Conservation (phyloP, 208 protist genomes). For the Trichomonas vaginalis region DNA sequence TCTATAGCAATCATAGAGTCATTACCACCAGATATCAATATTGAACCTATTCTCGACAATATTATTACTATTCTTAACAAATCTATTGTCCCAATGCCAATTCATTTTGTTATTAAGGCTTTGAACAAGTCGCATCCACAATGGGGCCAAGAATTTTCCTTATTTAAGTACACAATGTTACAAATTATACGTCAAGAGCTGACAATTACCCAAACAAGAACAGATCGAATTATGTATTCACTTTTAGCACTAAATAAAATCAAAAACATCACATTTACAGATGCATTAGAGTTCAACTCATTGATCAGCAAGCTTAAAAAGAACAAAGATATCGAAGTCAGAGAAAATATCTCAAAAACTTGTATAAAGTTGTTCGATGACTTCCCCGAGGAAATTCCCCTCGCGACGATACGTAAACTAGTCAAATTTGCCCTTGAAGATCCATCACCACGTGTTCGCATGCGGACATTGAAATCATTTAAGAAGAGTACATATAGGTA, state of each 20-base stretch:
- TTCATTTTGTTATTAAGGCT: not conserved
- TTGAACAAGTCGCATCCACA: not conserved
- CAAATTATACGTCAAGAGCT: not conserved
- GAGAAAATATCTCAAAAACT: not conserved
- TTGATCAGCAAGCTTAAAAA: not conserved
- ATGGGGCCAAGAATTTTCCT: not conserved
- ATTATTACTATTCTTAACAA: not conserved
- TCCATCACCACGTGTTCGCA: not conserved
- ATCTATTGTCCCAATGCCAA: not conserved
- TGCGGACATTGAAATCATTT: not conserved
- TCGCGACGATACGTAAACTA: not conserved
- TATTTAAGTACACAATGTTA: not conserved
- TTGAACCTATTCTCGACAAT: not conserved
- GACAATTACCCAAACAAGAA: not conserved
- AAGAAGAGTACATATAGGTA: not conserved
- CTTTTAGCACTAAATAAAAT: not conserved
- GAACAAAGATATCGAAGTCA: not conserved
- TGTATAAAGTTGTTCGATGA: not conserved
- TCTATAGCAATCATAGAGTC: not conserved
- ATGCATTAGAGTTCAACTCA: not conserved
- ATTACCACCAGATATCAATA: not conserved
- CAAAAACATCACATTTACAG: not conserved
- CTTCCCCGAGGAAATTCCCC: not conserved
- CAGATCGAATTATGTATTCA: not conserved
- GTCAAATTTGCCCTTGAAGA: not conserved